phyloP scores from a whole-genome alignment of 805 yeast species.

The Lachancea fermentati region DNA sequence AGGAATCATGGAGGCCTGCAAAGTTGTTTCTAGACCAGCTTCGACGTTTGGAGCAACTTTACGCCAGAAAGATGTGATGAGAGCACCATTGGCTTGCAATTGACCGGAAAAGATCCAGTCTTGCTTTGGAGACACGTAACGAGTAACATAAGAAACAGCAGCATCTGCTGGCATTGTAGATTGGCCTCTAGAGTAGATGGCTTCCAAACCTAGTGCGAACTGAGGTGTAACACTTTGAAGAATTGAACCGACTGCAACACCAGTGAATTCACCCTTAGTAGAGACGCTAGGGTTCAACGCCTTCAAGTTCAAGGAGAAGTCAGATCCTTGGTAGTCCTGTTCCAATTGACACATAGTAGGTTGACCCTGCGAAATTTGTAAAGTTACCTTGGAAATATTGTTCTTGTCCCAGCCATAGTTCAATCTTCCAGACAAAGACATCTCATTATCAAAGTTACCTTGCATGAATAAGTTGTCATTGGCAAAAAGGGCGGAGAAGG shows the following conservation, averaged over 20 bases:
- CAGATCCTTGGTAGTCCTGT: conserved; percentile 89
- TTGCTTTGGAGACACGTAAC: conserved; percentile 65
- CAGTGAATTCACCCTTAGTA: conserved; percentile 65
- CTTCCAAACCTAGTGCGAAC: conserved; percentile 85
- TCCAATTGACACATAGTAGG: conserved; percentile 93
- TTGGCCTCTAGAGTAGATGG: conserved; percentile 71
- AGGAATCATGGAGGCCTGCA: conserved; percentile 72
- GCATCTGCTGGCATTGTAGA: conserved; percentile 83
- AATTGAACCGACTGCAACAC: conserved; percentile 87
- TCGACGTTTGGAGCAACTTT: conserved; percentile 88
- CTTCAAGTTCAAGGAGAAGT: conserved; percentile 84
- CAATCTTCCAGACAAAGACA: conserved; percentile 78
- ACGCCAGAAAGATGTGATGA: conserved; percentile 89
- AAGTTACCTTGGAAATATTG: conserved; percentile 74
- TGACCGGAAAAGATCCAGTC: conserved; percentile 94
- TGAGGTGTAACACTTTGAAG: conserved; percentile 83
- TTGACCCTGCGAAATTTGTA: conserved; percentile 84
- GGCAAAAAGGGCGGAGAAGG: conserved; percentile 85
- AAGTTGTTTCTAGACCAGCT: conserved; percentile 86
- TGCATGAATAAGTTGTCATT: conserved; percentile 80
- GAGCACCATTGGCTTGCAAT: conserved; percentile 86
- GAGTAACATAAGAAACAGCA: conserved; percentile 81
- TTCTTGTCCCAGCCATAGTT: conserved; percentile 85
- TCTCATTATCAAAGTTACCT: conserved; percentile 86
- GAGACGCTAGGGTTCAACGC: conserved; percentile 81